These are phyloP conservation scores for Nakazawaea molendinolei DNA, from an alignment of 805 yeast genomes.

Conservation along the genomic window DNA sequence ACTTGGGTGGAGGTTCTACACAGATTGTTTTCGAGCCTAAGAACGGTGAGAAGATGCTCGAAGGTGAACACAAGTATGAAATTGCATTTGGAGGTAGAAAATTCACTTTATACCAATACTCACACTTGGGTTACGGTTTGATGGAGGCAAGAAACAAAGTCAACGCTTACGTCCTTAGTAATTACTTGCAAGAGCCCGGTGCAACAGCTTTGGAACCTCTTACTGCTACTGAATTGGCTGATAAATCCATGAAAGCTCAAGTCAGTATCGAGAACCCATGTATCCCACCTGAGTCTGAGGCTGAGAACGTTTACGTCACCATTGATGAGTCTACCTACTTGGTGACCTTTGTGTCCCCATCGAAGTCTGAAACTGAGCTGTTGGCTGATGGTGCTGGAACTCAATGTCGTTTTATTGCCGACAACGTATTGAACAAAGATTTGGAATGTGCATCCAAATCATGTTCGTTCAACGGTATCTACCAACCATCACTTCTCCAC, in stretches of 20 bases:
- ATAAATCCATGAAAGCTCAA: constrained; percentile 29
- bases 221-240: constrained; percentile 28
- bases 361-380: constrained; percentile 21
- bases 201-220: constrained; percentile 22
- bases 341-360: constrained; percentile 27
- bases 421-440: constrained; percentile 76
- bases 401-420: constrained; percentile 85
- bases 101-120: constrained; percentile 82
- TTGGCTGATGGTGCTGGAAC: constrained; percentile 48
- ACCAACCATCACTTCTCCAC: constrained; percentile 84
- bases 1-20: constrained; percentile 97
- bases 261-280: constrained; percentile 71
- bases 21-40: constrained; percentile 96
- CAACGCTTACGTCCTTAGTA: constrained; percentile 55
- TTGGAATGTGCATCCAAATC: constrained; percentile 67
- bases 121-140: constrained; percentile 93
- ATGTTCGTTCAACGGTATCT: constrained; percentile 95
- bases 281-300: constrained; percentile 67
- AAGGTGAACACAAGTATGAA: constrained; percentile 84
- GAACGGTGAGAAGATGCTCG: constrained; percentile 56
- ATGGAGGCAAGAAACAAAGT: constrained; percentile 89
- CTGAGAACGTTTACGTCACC: constrained; percentile 57
- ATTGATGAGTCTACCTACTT: constrained; percentile 30
- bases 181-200: constrained; percentile 34
- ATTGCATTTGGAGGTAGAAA: constrained; percentile 75